phyloP scores from a whole-genome alignment of 2,329 filamentous ascomycete species.

The Dendryphion nanum region DNA sequence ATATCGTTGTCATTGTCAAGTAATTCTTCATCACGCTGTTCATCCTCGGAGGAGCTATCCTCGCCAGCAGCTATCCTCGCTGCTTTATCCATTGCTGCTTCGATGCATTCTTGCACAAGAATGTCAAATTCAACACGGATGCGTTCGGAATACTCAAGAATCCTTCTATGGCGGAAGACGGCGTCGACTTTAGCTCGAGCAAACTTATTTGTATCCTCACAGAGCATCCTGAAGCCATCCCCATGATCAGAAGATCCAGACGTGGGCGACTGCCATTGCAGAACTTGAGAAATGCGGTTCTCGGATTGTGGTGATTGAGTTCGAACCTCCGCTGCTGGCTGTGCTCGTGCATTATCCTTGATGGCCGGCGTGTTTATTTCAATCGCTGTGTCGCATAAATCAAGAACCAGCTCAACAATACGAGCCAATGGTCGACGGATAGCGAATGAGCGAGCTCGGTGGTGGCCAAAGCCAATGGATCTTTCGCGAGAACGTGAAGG shows the following conservation, averaged over 20 bases:
- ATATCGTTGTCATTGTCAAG: constrained; percentile 47
- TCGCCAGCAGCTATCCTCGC: constrained; percentile 83
- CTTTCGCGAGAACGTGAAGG: constrained; percentile 66
- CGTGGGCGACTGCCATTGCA: constrained; percentile 95
- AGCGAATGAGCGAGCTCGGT: constrained; percentile 83
- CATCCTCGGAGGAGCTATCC: constrained; percentile 69
- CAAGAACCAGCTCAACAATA: constrained; percentile 91
- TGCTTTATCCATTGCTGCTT: constrained; percentile 86
- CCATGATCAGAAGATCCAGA: constrained; percentile 90
- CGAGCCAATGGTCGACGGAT: constrained; percentile 84
- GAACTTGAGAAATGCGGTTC: constrained; percentile 86
- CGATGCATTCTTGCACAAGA: constrained; percentile 92
- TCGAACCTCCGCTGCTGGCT: constrained; percentile 71
- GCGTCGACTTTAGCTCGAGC: constrained; percentile 90
- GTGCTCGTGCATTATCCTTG: constrained; percentile 69
- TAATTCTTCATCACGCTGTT: constrained; percentile 47
- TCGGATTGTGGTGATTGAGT: constrained; percentile 96
- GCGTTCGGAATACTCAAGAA: constrained; percentile 93
- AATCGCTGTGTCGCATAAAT: constrained; percentile 91
- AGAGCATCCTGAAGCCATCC: constrained; percentile 82
- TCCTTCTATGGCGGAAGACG: constrained; percentile 84
- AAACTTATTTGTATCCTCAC: constrained; percentile 81
- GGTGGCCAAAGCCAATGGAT: constrained; percentile 71
- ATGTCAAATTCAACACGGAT: constrained; percentile 93
- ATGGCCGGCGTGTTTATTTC: constrained; percentile 94